Evolutionary conservation across 1,139 yeast species (phyloP).

Genomic region (Saccharomyces hybrid): DNA sequence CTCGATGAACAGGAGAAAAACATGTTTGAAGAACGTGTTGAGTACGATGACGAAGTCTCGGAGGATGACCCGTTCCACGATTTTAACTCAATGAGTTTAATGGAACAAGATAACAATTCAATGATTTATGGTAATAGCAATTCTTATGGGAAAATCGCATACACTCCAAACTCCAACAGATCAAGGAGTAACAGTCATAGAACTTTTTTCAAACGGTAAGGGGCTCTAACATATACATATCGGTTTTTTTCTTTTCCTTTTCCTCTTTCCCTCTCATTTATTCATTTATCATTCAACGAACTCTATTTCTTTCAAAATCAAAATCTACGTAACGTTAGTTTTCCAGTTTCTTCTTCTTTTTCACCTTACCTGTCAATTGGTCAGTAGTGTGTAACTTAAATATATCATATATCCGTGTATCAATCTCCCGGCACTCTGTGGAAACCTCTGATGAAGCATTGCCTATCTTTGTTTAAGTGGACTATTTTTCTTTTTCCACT

Average conservation of each 20-base stretch:
- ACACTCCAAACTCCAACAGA: slow-evolving; percentile 44
- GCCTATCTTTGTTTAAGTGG: neutral
- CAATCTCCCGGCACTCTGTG: neutral
- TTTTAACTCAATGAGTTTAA: slow-evolving; percentile 82
- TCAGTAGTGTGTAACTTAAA: neutral
- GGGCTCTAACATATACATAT: slow-evolving; percentile 13
- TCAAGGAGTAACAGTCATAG: slow-evolving; percentile 36
- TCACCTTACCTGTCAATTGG: neutral
- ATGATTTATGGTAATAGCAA: slow-evolving; percentile 47
- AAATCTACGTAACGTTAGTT: neutral
- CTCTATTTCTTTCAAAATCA: neutral
- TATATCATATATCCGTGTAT: neutral
- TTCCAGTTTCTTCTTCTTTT: neutral
- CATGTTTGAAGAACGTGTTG: slow-evolving; percentile 34
- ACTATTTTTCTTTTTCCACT: neutral
- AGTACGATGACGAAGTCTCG: slow-evolving; percentile 28
- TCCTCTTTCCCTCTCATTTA: neutral
- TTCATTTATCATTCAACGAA: neutral
- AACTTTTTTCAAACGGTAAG: slow-evolving; percentile 36
- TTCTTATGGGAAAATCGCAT: slow-evolving; percentile 59
- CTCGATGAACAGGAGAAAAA: slow-evolving; percentile 35
- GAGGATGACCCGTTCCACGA: slow-evolving; percentile 75
- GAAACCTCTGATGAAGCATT: neutral
- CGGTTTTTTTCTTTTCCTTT: neutral
- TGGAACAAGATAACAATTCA: slow-evolving; percentile 55